Base-by-base conservation (phyloP, 164 flowering plant genomes). In the Houttuynia cordata region DNA sequence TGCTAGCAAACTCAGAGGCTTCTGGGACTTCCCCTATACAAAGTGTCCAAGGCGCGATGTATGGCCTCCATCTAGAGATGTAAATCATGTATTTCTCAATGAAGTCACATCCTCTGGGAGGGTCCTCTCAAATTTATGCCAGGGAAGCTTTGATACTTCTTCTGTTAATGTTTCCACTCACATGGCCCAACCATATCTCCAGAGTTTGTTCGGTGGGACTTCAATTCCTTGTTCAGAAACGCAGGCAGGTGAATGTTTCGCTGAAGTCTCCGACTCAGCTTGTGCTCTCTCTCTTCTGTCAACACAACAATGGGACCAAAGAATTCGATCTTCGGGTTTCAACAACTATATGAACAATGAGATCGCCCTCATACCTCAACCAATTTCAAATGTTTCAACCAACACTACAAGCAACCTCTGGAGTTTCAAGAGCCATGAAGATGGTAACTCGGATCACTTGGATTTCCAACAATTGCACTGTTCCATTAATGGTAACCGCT, bases 271-370 rank as follows among this genome's bases (percentile, higher is more conserved):
- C 3, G 83, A 83, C 84, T 83, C 96, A 21, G 70, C 74, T 79
- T 73, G 97, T 91, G 97, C 96, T 91, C 97, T 88, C 96, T 86
- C 97, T 91, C 97, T 91, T 91, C 97, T 91, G 96, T 86, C 97
- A 86, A 79, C 71, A 70, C 83, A 82, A 64, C 75, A 78, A 59
- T 84, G 87, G 88, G 79, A 69, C 77, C 75, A 81, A 34, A 73
- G 81, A 76, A 76, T 61, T 67, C 77, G 64, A 52, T 64, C 80
- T 50, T 64, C 79, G 0, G 70, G 64, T 67, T 65, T 69, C 50
- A 74, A 68, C 37, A 61, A 63, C 74, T 61, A 70, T 18, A 62
- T 75, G 69, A 69, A 75, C 51, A 58, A 65, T 19, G 73, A 69
- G 50, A 75, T 69, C 14, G 50, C 69, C 24, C 49, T 74, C 50